phyloP scores from a whole-genome alignment of 257 asterid species.

The Lithospermum erythrorhizon region DNA sequence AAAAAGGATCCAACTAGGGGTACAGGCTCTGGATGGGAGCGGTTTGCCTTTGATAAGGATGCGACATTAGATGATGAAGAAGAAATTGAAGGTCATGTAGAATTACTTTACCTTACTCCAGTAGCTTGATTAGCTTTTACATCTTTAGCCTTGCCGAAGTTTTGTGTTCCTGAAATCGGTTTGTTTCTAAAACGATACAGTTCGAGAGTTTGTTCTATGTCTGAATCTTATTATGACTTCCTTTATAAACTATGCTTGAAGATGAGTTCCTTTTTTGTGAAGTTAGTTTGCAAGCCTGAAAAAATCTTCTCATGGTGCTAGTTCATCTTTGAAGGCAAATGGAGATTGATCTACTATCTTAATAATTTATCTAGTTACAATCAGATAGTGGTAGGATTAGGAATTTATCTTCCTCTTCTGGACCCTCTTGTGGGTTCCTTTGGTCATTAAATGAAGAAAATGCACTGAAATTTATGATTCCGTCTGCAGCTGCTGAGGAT shows the following conservation, averaged over 20 bases:
- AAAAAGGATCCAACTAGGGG: constrained; percentile 67
- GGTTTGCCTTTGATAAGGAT: constrained; percentile 79
- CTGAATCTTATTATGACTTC: not conserved
- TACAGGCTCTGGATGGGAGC: constrained; percentile 93
- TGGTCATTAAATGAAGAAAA: not conserved
- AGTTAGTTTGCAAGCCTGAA: too few relatives aligned
- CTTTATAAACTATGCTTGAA: not conserved
- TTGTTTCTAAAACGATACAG: not conserved
- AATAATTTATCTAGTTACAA: too few relatives aligned
- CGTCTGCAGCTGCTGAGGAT: constrained; percentile 67
- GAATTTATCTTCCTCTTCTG: not conserved
- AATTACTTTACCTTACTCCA: not conserved
- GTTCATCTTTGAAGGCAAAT: too few relatives aligned
- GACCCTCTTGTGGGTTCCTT: not conserved
- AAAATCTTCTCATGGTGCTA: too few relatives aligned
- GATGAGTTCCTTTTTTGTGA: not conserved
- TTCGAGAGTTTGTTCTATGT: not conserved
- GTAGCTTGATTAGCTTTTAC: not conserved
- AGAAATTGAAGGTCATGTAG: constrained; percentile 50
- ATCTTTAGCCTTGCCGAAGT: not conserved
- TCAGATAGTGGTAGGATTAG: too few relatives aligned
- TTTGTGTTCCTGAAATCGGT: not conserved
- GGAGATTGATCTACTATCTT: too few relatives aligned
- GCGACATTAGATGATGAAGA: constrained; percentile 93
- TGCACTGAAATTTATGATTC: constrained; percentile 2